phyloP scores from a whole-genome alignment of 2,329 filamentous ascomycete species.

The Scedosporium boydii region DNA sequence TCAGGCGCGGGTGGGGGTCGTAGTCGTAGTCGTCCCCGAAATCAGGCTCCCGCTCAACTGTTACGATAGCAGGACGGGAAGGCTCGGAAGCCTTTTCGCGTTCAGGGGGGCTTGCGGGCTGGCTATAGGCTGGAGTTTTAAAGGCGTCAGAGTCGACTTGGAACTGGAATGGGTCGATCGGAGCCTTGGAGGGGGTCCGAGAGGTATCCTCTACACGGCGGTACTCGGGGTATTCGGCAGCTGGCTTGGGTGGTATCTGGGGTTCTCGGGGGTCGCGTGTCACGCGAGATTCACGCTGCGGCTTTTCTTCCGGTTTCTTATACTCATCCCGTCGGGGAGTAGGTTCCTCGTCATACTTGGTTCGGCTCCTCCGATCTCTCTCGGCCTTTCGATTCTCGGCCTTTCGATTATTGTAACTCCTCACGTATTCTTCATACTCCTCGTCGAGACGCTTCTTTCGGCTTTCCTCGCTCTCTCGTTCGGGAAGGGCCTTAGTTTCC shows the following conservation, averaged over 20 bases:
- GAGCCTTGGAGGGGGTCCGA: slow-evolving; percentile 17
- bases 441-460: slow-evolving; percentile 14
- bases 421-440: slow-evolving; percentile 13
- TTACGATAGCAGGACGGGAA: slow-evolving; percentile 25
- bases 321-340: neutral
- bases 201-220: slow-evolving; percentile 16
- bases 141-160: slow-evolving; percentile 46
- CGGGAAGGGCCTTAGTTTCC: slow-evolving; percentile 1
- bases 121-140: slow-evolving; percentile 29
- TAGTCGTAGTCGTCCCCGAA: slow-evolving; percentile 25
- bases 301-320: neutral
- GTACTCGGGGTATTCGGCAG: slow-evolving; percentile 14
- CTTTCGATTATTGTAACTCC: slow-evolving; percentile 7
- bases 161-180: slow-evolving; percentile 49
- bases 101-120: slow-evolving; percentile 32
- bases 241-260: neutral
- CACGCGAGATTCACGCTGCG: neutral
- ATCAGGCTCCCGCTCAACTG: slow-evolving; percentile 43
- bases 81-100: neutral
- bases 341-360: neutral
- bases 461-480: slow-evolving; percentile 14
- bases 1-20: slow-evolving; percentile 27
- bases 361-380: slow-evolving; percentile 16
- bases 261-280: neutral
- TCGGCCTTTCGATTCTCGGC: slow-evolving; percentile 15